Evolutionary conservation across 2,329 filamentous ascomycete genomes (phyloP), one percentile per base, ranked within the genome.

Genomic region (Sphaerulina vaccinii): DNA sequence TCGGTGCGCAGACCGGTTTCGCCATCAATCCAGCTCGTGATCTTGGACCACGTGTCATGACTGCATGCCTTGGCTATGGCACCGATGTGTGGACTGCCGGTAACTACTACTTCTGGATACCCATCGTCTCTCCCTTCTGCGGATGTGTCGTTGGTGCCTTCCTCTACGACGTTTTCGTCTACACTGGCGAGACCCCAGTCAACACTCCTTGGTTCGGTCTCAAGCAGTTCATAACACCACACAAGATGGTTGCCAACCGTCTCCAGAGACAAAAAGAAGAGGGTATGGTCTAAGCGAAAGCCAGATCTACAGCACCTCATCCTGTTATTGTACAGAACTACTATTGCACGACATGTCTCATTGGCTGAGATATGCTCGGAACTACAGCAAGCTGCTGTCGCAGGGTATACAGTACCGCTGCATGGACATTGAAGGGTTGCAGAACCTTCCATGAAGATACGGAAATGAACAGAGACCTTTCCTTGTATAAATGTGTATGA

Each of bases 1-100:
- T 85, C 64, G 84, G 84, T 11, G 86, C 81, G 80, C 81, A 86
- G 65, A 87, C 84, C 1, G 83, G 84, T 54, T 88, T 85, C 65
- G 85, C 71, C 6, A 64, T 88, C 56, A 88, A 87, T 60, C 70
- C 86, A 36, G 86, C 85, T 24, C 79, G 85, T 67, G 86, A 89
- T 61, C 84, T 88, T 62, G 85, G 85, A 1, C 85, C 85, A 2
- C 75, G 85, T 18, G 71, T 88, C 24, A 79, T 86, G 54, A 80
- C 80, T 2, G 85, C 82, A 62, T 81, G 83, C 68, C 65, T 87
- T 51, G 86, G 86, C 2, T 89, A 89, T 63, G 82, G 82, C 1
- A 69, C 66, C 49, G 77, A 82, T 41, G 83, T 86, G 0, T 87
- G 81, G 79, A 76, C 73, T 18, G 78, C 80, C 1, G 83, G 83